Evolutionary conservation across 202 grass and related monocot genomes (phyloP), one percentile per base, ranked within the genome.

Genomic region (Zoysia matrella): DNA sequence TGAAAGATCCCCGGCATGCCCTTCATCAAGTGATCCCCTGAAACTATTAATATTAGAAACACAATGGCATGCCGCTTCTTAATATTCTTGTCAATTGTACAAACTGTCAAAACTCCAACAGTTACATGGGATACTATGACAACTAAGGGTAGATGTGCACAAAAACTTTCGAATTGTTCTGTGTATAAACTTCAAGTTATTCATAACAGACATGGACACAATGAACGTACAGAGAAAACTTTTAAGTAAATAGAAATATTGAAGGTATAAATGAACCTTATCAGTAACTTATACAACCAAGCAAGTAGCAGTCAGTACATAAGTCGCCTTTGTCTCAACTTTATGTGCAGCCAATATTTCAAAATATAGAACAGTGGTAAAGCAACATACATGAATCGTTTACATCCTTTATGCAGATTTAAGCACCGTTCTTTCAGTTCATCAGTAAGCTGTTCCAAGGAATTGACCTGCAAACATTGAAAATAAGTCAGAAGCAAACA

Each of bases 361-460:
- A 54, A 73, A 43, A 13, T 49, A 61, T 39, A 57, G 52, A 72
- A 16, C 11, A 67, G 14, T 54, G 12, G 55, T 58, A 85, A 57
- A 83, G 75, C 72, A 85, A 81, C 78, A 58, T 83, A 98, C 95
- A 98, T 92, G 86, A 98, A 98, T 30, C 22, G 22, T 30, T 30
- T 30, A 30, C 22, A 30, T 30, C 22, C 22, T 30, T 30, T 30
- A 30, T 30, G 22, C 22, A 30, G 22, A 30, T 30, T 30, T 30
- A 30, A 30, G 22, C 22, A 30, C 22, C 22, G 22, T 30, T 30
- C 22, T 30, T 30, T 30, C 22, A 30, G 22, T 30, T 30, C 22
- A 30, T 30, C 22, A 30, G 22, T 30, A 30, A 30, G 22, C 22
- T 30, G 22, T 30, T 30, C 22, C 22, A 30, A 30, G 22, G 22